Conservation (phyloP, 2,329 filamentous ascomycete species). For the Parasarocladium wereldwijsianum region DNA sequence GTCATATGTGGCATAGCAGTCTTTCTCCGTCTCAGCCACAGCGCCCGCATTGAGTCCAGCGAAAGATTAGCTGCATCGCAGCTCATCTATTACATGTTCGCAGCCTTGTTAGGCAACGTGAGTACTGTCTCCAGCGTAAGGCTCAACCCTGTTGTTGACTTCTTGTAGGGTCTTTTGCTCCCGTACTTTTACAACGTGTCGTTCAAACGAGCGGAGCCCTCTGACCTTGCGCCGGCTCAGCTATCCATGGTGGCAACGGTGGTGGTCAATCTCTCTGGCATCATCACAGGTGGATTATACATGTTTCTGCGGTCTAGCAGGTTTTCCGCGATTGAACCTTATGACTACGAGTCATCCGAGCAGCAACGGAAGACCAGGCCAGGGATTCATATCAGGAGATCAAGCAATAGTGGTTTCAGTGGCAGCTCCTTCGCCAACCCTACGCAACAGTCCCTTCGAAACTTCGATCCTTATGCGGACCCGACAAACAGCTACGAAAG, state of each 20-base stretch:
- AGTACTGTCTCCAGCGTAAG: slow-evolving; percentile 13
- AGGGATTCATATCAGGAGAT: slow-evolving; percentile 4
- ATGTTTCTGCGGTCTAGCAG: slow-evolving; percentile 52
- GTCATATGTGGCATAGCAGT: slow-evolving; percentile 35
- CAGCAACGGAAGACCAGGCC: slow-evolving; percentile 2
- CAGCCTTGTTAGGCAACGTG: slow-evolving; percentile 44
- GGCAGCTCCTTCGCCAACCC: slow-evolving; percentile 8
- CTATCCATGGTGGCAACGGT: slow-evolving; percentile 51
- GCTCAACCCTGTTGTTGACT: slow-evolving; percentile 13
- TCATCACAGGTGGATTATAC: slow-evolving; percentile 51
- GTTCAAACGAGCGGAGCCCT: slow-evolving; percentile 16
- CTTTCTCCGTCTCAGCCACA: slow-evolving; percentile 40
- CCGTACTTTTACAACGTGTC: slow-evolving; percentile 49
- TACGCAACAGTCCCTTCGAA: slow-evolving; percentile 9
- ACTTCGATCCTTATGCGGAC: slow-evolving; percentile 4
- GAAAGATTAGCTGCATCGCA: slow-evolving; percentile 50
- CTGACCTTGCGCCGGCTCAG: slow-evolving; percentile 10
- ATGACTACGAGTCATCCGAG: slow-evolving; percentile 20
- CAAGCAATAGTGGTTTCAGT: slow-evolving; percentile 5
- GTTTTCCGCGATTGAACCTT: slow-evolving; percentile 36
- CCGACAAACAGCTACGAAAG: slow-evolving; percentile 7
- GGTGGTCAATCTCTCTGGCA: slow-evolving; percentile 49
- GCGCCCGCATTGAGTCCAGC: slow-evolving; percentile 36
- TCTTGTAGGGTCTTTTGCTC: slow-evolving; percentile 38
- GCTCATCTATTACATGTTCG: slow-evolving; percentile 52